A percentile compares a stretch with the other conserved stretches of the same genome.
These are phyloP conservation scores for Hibiscus trionum DNA, from an alignment of 345 rosid species.

Conservation along the genomic window DNA sequence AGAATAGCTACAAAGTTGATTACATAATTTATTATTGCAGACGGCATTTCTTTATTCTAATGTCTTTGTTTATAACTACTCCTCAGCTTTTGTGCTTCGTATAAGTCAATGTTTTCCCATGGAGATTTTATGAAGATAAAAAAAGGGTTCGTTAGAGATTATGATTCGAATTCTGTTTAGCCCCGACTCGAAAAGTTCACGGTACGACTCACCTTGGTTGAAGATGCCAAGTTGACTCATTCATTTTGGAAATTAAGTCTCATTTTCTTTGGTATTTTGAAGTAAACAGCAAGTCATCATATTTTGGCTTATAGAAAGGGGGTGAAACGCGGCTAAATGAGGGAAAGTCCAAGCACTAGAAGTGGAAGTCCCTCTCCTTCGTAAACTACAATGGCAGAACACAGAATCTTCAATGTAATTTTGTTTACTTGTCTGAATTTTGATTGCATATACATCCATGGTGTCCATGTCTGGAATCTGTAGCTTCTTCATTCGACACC, in stretches of 20 bases:
- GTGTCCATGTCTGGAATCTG: neutral
- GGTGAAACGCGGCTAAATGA: conserved; percentile 8
- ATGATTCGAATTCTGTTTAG: neutral
- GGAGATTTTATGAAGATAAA: neutral
- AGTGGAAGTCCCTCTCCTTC: conserved; percentile 9
- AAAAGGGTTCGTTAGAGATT: no score
- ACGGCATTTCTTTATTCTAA: neutral
- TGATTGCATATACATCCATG: neutral
- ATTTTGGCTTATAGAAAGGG: neutral
- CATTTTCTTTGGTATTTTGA: neutral
- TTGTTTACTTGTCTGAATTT: neutral
- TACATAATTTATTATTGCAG: neutral
- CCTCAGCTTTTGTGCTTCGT: neutral
- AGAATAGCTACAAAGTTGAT: no score
- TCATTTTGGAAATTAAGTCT: neutral
- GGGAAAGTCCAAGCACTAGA: conserved; percentile 20
- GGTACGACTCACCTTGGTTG: neutral
- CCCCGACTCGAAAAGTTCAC: neutral
- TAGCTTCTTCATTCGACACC: no score
- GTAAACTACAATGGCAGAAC: neutral
- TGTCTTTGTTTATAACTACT: neutral
- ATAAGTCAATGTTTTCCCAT: neutral
- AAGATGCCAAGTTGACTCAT: neutral
- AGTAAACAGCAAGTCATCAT: neutral
- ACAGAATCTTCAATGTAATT: neutral